phyloP scores from a whole-genome alignment of 1,139 yeast species.

The Kodamaea anthophila region DNA sequence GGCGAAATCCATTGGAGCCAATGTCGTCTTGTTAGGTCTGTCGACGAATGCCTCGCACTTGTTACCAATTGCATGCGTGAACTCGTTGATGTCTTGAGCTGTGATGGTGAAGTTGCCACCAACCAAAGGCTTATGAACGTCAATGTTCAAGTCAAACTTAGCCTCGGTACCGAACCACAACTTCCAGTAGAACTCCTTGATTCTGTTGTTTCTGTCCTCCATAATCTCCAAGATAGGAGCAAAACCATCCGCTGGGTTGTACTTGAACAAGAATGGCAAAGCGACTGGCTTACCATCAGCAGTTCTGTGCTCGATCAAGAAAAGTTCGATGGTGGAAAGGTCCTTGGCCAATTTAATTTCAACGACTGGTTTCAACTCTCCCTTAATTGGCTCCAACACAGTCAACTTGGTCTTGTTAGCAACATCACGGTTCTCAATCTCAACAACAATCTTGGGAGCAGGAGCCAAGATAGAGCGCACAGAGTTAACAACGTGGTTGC shows the following conservation, averaged over 20 bases:
- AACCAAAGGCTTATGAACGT: conserved; percentile 61
- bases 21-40: conserved; percentile 75
- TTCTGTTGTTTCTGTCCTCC: conserved; percentile 87
- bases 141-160: conserved; percentile 56
- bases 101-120: conserved; percentile 70
- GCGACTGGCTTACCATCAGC: conserved; percentile 69
- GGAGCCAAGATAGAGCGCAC: conserved; percentile 78
- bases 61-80: conserved; percentile 96
- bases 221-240: conserved; percentile 91
- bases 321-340: conserved; percentile 55
- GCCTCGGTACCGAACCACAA: conserved; percentile 80
- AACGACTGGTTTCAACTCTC: conserved; percentile 65
- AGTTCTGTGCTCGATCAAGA: conserved; percentile 84
- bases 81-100: conserved; percentile 77
- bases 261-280: conserved; percentile 71
- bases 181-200: conserved; percentile 95
- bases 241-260: conserved; percentile 81
- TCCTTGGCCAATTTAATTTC: conserved; percentile 47
- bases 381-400: conserved; percentile 67
- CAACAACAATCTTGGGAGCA: conserved; percentile 56
- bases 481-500: conserved; percentile 73
- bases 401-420: conserved; percentile 54
- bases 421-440: conserved; percentile 47
- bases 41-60: conserved; percentile 92
- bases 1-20: conserved; percentile 99